Conservation (phyloP, 352 stramenopile genomes). For the Elongisporangium anandrum region DNA sequence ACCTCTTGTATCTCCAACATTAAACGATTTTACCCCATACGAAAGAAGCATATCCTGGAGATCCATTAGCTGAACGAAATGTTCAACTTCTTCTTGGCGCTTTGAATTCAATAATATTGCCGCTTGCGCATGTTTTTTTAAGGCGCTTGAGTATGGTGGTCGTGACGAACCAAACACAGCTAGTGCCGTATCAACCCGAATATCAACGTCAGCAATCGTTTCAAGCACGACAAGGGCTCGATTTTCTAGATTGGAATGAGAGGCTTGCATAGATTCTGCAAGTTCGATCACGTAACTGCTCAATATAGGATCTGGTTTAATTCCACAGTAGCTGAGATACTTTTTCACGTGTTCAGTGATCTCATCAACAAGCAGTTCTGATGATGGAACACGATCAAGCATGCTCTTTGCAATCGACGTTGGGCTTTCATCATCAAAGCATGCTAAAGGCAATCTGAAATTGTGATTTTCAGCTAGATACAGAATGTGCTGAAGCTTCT, state of each 20-base stretch:
- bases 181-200: conserved; percentile 27
- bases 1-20: conserved; percentile 42
- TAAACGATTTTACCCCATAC: conserved; percentile 55
- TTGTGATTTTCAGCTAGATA: conserved; percentile 34
- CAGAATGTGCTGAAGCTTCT: conserved; percentile 53
- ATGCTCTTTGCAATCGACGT: conserved; percentile 73
- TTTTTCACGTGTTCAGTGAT: conserved; percentile 36
- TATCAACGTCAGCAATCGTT: conserved; percentile 21
- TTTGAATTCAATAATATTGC: conserved; percentile 33
- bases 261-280: conserved; percentile 32
- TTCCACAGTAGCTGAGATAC: conserved; percentile 43
- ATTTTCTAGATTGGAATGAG: conserved; percentile 15
- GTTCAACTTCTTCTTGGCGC: conserved; percentile 45
- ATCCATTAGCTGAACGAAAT: conserved; percentile 65
- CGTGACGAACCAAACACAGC: conserved; percentile 31
- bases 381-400: conserved; percentile 42
- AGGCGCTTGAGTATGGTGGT: conserved; percentile 44
- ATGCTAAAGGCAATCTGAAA: conserved; percentile 52
- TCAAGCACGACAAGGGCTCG: conserved; percentile 27
- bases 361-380: conserved; percentile 25
- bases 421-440: conserved; percentile 57
- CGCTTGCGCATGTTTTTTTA: conserved; percentile 45
- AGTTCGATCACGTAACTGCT: conserved; percentile 39
- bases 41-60: conserved; percentile 71
- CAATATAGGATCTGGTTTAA: conserved; percentile 36